Percentiles rank a stretch among this genome's conserved stretches.
phyloP scores from a whole-genome alignment of 345 rosid species.

The Psidium guajava region DNA sequence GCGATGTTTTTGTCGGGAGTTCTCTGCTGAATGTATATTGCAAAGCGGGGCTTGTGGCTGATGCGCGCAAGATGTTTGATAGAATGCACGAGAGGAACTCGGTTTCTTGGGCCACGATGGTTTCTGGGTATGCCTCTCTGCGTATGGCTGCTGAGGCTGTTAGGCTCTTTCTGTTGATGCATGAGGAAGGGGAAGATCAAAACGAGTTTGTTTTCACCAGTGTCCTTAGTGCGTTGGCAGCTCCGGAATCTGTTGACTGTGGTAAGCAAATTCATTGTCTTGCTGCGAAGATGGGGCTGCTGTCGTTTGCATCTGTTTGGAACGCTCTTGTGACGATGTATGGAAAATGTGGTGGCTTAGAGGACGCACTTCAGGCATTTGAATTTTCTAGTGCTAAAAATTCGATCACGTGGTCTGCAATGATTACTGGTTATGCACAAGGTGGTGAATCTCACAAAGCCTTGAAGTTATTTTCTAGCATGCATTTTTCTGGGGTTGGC shows the following conservation, averaged over 20 bases:
- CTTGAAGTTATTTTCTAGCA: constrained; percentile 42
- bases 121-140: constrained; percentile 20
- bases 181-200: constrained; percentile 22
- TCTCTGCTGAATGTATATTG: constrained; percentile 61
- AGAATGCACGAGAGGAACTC: constrained; percentile 37
- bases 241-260: constrained; percentile 21
- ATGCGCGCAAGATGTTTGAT: constrained; percentile 45
- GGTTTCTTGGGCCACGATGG: constrained; percentile 45
- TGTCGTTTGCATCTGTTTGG: constrained; percentile 26
- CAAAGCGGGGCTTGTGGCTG: constrained; percentile 32
- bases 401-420: constrained; percentile 82
- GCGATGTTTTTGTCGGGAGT: constrained; percentile 74
- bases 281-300: constrained; percentile 28
- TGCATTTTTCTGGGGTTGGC: constrained; percentile 50
- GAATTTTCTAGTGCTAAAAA: constrained; percentile 47
- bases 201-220: constrained; percentile 67
- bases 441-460: constrained; percentile 20
- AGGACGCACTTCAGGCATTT: constrained; percentile 38
- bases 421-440: constrained; percentile 82
- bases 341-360: constrained; percentile 28
- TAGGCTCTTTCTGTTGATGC: constrained; percentile 27
- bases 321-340: constrained; percentile 65
- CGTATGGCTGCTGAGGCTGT: constrained; percentile 24
- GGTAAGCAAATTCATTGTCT: constrained; percentile 47
- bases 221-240: constrained; percentile 48